Evolutionary conservation across 148 eudicot species (phyloP), one percentile per base, ranked within the genome.

Genomic region (Heliamphora exappendiculata): DNA sequence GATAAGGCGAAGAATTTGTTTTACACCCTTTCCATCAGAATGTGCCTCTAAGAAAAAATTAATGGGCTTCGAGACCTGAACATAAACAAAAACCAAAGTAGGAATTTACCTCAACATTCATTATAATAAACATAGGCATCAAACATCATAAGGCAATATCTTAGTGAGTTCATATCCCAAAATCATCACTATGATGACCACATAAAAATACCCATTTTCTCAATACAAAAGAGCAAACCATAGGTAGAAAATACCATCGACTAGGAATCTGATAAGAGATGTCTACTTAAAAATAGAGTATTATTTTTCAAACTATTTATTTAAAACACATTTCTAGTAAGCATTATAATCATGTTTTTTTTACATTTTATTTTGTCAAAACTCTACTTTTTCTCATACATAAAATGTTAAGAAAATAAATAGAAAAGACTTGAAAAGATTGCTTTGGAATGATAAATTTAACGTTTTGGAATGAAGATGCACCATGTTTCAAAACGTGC

Each of bases 21-120:
- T 95, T 10, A 93, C 99, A 82, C 91, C 91, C 84, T 93, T 93
- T 62, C 81, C 94, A 84, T 95, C 97, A 45, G 75, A 78, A 70
- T 78, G 87, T 70, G 91, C 90, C 81, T 89, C 91, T 76, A 85
- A 70, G 84, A 95, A 86, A 78, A 88, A 93, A 41, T 78, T 82
- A 62, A 93, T 78, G 63, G 99, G 94, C 86, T 95, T 95, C 70
- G 99, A 97, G 67, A 95, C 99, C 99, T 95, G 90, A 41, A 76
- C 36, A 85, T 47, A 72, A 50, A 50, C 60, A 74, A 68, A 73
- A 75, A 62, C 19, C 73, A 20, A 37, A 51, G 22, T 58, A 78
- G 34, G 34, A 51, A 4, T 71, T 42, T 22, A 73, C n/a, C 36
- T 70, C 59, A 41, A 49, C 24, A 37, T 36, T 49, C 11, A 31